Percentiles rank a stretch among this genome's conserved stretches.
These are phyloP conservation scores for Globisporangium barbulae DNA, from an alignment of 352 stramenopile species.

Conservation along the genomic window DNA sequence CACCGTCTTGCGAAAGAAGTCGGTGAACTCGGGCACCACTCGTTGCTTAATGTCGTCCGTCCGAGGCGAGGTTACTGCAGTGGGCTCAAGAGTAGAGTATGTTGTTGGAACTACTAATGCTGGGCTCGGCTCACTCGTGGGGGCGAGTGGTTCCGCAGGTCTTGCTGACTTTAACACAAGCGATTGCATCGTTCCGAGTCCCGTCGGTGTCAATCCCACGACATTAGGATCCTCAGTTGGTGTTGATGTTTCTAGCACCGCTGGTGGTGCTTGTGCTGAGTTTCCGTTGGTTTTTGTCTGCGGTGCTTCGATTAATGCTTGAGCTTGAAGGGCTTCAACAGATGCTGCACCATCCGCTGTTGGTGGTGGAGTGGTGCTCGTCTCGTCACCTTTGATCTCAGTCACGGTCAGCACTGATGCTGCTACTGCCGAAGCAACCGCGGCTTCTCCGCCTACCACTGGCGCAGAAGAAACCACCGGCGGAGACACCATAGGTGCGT, in stretches of 20 bases:
- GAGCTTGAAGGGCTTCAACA: background rate
- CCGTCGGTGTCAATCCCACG: background rate
- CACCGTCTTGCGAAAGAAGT: constrained; percentile 64
- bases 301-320: background rate
- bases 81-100: background rate
- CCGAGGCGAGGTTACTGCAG: background rate
- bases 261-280: too few species aligned
- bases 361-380: background rate
- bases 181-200: constrained; percentile 2
- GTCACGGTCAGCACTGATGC: background rate
- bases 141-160: background rate
- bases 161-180: constrained; percentile 5
- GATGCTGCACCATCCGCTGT: background rate
- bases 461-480: background rate
- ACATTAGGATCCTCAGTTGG: background rate
- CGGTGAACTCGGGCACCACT: constrained; percentile 67
- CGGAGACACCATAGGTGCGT: constrained; percentile 1
- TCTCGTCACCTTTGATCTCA: background rate
- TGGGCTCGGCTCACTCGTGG: background rate
- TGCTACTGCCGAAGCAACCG: constrained; percentile 4
- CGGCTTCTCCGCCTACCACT: background rate
- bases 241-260: background rate
- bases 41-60: background rate
- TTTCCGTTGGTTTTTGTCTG: background rate
- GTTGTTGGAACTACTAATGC: background rate